These are phyloP conservation scores for Geoglossum glabrum DNA, from an alignment of 495 filamentous ascomycete species.

Conservation along the genomic window DNA sequence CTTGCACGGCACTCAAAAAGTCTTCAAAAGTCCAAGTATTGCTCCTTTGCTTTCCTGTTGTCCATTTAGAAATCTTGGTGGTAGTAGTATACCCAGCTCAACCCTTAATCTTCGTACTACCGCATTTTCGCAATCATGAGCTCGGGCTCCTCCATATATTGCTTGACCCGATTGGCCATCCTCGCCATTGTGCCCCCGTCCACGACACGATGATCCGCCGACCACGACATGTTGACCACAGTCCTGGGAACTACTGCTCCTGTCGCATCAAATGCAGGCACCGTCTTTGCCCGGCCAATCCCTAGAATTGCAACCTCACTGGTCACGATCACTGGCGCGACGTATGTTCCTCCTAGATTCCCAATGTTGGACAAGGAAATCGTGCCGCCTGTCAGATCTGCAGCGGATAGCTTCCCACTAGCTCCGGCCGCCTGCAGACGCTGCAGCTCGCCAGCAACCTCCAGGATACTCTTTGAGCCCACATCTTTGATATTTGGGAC, in stretches of 20 bases:
- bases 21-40: neutral
- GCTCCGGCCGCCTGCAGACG: slow-evolving; percentile 53
- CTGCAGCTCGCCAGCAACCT: slow-evolving; percentile 55
- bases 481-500: slow-evolving; percentile 93
- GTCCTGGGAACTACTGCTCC: slow-evolving; percentile 34
- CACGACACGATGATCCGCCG: slow-evolving; percentile 84
- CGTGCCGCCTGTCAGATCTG: slow-evolving; percentile 69
- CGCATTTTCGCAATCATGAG: slow-evolving; percentile 51
- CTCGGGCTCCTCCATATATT: slow-evolving; percentile 64
- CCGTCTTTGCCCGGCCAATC: slow-evolving; percentile 52
- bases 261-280: slow-evolving; percentile 42
- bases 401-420: slow-evolving; percentile 49
- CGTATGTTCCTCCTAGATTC: slow-evolving; percentile 84
- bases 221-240: slow-evolving; percentile 82
- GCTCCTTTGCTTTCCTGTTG: neutral
- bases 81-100: neutral
- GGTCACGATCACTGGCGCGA: slow-evolving; percentile 74
- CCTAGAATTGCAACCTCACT: slow-evolving; percentile 86
- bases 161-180: slow-evolving; percentile 59
- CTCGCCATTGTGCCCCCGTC: slow-evolving; percentile 89
- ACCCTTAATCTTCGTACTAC: slow-evolving; percentile 4
- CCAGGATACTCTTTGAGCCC: slow-evolving; percentile 44
- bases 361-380: slow-evolving; percentile 96
- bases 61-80: neutral
- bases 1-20: neutral